Percentiles rank a stretch among this genome's conserved stretches.
Evolutionary conservation across 495 filamentous ascomycete genomes (phyloP).

Genomic region (Parathielavia appendiculata): DNA sequence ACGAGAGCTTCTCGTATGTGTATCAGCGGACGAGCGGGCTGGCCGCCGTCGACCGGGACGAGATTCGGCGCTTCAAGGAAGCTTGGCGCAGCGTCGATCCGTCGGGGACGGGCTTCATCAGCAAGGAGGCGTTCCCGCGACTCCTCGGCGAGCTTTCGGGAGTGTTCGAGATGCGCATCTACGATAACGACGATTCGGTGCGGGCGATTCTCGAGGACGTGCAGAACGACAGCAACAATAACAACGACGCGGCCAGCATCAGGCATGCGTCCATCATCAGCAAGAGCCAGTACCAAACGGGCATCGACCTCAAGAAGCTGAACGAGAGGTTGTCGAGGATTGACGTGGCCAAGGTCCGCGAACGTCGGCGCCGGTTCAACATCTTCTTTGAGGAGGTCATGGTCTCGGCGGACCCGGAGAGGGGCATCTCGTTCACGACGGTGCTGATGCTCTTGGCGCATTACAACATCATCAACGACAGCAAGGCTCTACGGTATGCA

Average conservation of each 20-base stretch:
- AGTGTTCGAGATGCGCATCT: slow-evolving; percentile 95
- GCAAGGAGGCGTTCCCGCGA: slow-evolving; percentile 85
- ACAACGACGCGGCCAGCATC: slow-evolving; percentile 44
- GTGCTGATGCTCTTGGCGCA: slow-evolving; percentile 97
- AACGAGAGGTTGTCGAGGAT: slow-evolving; percentile 70
- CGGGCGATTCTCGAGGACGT: slow-evolving; percentile 77
- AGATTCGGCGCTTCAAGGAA: slow-evolving; percentile 95
- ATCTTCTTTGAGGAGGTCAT: slow-evolving; percentile 94
- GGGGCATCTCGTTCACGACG: slow-evolving; percentile 86
- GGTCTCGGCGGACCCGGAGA: slow-evolving; percentile 81
- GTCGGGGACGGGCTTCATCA: slow-evolving; percentile 82
- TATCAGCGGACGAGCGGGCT: slow-evolving; percentile 89
- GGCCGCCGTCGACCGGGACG: slow-evolving; percentile 80
- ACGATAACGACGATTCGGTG: slow-evolving; percentile 84
- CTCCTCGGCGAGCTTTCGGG: slow-evolving; percentile 88
- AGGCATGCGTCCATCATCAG: slow-evolving; percentile 52
- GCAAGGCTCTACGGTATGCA: slow-evolving; percentile 78
- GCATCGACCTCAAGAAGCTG: slow-evolving; percentile 72
- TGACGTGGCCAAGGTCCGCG: slow-evolving; percentile 66
- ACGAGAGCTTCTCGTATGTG: slow-evolving; percentile 98
- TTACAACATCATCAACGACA: slow-evolving; percentile 98
- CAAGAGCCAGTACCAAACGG: slow-evolving; percentile 45
- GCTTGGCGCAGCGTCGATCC: slow-evolving; percentile 96
- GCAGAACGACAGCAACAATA: slow-evolving; percentile 40
- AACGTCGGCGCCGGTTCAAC: slow-evolving; percentile 72